Percentiles rank a stretch among this genome's conserved stretches.
These are phyloP conservation scores for Umbilicaria muhlenbergii DNA, from an alignment of 495 filamentous ascomycete species.

Conservation along the genomic window DNA sequence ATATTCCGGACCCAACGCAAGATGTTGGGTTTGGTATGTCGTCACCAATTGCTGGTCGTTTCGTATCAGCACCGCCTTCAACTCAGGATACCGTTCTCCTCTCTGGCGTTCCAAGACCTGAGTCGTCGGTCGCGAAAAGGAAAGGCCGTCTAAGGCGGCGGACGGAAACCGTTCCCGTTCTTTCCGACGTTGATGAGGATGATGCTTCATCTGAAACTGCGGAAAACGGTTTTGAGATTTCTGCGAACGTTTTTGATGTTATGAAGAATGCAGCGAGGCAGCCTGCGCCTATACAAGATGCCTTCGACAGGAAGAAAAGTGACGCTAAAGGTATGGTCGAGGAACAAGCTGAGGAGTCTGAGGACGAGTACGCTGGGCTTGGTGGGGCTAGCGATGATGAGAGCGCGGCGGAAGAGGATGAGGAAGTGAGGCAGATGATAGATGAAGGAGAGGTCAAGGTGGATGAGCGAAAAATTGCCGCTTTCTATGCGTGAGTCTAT, in stretches of 20 bases:
- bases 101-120: slow-evolving; percentile 21
- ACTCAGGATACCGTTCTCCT: slow-evolving; percentile 56
- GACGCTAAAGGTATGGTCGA: slow-evolving; percentile 77
- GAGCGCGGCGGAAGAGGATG: slow-evolving; percentile 52
- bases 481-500: slow-evolving; percentile 67
- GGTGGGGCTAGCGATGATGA: slow-evolving; percentile 86
- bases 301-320: slow-evolving; percentile 74
- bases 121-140: slow-evolving; percentile 45
- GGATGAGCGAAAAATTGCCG: slow-evolving; percentile 67
- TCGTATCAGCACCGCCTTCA: slow-evolving; percentile 44
- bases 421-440: slow-evolving; percentile 71
- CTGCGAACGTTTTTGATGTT: slow-evolving; percentile 50
- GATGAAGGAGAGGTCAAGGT: slow-evolving; percentile 64
- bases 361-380: slow-evolving; percentile 93
- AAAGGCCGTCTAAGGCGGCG: slow-evolving; percentile 43
- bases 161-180: slow-evolving; percentile 15
- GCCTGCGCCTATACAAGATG: slow-evolving; percentile 21
- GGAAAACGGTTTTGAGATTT: slow-evolving; percentile 25
- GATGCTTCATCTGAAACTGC: slow-evolving; percentile 8
- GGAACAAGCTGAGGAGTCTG: slow-evolving; percentile 91
- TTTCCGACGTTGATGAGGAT: slow-evolving; percentile 27
- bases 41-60: slow-evolving; percentile 44
- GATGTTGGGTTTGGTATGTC: slow-evolving; percentile 61
- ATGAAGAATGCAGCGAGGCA: slow-evolving; percentile 56
- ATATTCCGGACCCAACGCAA: slow-evolving; percentile 66